Base-by-base conservation (phyloP, 1,284 basidiomycete species). In the Cryptococcus sp. region DNA sequence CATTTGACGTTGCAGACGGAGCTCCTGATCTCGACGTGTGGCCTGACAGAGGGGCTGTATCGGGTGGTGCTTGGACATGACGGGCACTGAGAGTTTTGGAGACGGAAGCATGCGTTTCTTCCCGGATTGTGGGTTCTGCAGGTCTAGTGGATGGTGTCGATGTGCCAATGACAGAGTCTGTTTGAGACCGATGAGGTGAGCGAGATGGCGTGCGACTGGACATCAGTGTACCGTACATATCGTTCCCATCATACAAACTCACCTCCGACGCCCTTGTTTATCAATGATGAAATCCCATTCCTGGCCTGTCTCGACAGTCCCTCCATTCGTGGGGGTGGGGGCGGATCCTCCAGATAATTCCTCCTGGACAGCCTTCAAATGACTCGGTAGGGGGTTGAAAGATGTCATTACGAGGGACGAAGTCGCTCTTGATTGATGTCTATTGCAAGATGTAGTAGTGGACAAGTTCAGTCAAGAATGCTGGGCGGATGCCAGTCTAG, bases 301-400 rank as follows among this genome's bases (percentile, higher is more conserved):
- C 43, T 62, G 66, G 16, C 73, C 73, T 5, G 73, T 72, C 48
- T 64, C 75, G 61, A 83, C 80, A 64, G 78, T 75, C 36, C 81
- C 81, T 56, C 81, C 82, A 69, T 85, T 82, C 9, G 64, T 79
- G 50, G 83, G 80, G 21, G 81, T 80, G 53, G 75, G 69, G 49
- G 77, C 66, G 54, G 78, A 76, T 37, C 53, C 56, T 22, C 45
- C 55, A 16, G 40, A 23, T 25, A 58, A 59, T 41, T 60, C 50
- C 45, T 67, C 66, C 47, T 71, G 62, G n/a, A 63, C 67, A 11
- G 67, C 66, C 46, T 63, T 54, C 11, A 73, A 41, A 49, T 73
- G 71, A 16, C 62, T 53, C 7, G 67, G 65, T 23, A 66, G 55
- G 32, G 71, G 71, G 46, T 72, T 62, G 61, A 61, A 73, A 18